A percentile compares a stretch with the other conserved stretches of the same genome.
Evolutionary conservation across 148 eudicot genomes (phyloP).

Genomic region (Camellia sinensis): DNA sequence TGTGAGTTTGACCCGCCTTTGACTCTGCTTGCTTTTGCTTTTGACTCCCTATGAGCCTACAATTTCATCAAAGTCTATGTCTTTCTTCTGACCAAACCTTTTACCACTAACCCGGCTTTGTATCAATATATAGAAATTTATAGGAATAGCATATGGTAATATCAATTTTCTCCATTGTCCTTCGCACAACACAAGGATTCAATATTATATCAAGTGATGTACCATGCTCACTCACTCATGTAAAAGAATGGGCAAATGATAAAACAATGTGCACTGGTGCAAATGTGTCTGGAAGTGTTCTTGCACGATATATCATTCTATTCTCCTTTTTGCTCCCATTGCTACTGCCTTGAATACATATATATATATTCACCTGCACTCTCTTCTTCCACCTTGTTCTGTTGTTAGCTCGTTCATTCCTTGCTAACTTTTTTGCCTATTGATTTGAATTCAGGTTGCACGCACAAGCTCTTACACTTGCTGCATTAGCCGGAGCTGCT

Average conservation of each 20-base stretch:
- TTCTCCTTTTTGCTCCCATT: too few relatives aligned
- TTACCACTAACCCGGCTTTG: background rate
- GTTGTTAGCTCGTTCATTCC: background rate
- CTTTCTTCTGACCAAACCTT: too few relatives aligned
- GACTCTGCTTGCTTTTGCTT: too few relatives aligned
- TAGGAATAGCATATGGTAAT: background rate
- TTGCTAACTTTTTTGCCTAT: background rate
- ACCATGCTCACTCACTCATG: background rate
- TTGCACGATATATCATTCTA: too few relatives aligned
- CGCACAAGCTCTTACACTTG: conserved; percentile 80
- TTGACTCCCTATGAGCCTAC: too few relatives aligned
- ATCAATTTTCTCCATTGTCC: background rate
- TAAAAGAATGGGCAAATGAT: too few relatives aligned
- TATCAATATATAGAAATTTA: background rate
- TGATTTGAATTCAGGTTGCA: conserved; percentile 47
- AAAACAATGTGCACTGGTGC: too few relatives aligned
- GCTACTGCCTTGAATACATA: too few relatives aligned
- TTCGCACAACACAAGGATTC: background rate
- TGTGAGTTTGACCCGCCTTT: too few relatives aligned
- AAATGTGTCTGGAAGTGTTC: too few relatives aligned
- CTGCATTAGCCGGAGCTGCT: conserved; percentile 78
- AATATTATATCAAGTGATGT: background rate
- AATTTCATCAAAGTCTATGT: too few relatives aligned
- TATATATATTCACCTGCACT: too few relatives aligned
- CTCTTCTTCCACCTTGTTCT: background rate